Evolutionary conservation across 176 grass and related monocot species (phyloP).

Genomic region (Metroxylon sagu): DNA sequence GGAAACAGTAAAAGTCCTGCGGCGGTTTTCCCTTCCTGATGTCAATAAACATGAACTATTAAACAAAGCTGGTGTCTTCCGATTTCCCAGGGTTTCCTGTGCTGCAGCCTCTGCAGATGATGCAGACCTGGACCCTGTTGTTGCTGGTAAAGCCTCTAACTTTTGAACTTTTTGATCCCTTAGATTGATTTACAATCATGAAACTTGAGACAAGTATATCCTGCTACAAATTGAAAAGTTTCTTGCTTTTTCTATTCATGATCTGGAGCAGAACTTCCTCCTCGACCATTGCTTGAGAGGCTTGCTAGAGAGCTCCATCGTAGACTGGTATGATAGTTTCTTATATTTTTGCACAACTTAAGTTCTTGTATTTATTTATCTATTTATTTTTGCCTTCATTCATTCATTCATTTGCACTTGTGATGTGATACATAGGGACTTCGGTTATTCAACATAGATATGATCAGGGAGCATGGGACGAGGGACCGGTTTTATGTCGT

Average conservation of each 20-base stretch:
- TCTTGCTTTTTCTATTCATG: slow-evolving; percentile 24
- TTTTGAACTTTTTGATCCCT: neutral
- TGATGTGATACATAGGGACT: slow-evolving; percentile 42
- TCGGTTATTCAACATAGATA: slow-evolving; percentile 91
- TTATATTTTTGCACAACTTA: neutral
- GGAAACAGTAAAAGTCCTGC: slow-evolving; percentile 64
- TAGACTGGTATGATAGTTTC: slow-evolving; percentile 43
- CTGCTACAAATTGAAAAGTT: slow-evolving; percentile 3
- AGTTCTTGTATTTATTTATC: too few relatives aligned
- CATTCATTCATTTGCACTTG: too few relatives aligned
- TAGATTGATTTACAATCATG: too few relatives aligned
- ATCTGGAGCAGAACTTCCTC: slow-evolving; percentile 65
- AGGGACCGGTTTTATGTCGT: slow-evolving; percentile 93
- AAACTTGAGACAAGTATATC: too few relatives aligned
- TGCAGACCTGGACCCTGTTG: slow-evolving; percentile 59
- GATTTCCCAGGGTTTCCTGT: slow-evolving; percentile 93
- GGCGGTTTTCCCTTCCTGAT: slow-evolving; percentile 85
- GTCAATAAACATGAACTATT: slow-evolving; percentile 44
- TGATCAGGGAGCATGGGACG: slow-evolving; percentile 84
- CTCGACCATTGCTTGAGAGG: slow-evolving; percentile 65
- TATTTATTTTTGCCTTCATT: too few relatives aligned
- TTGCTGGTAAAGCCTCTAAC: slow-evolving; percentile 55
- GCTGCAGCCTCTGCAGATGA: slow-evolving; percentile 73
- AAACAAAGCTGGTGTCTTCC: slow-evolving; percentile 63
- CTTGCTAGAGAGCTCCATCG: slow-evolving; percentile 64